Conservation (phyloP, 2,329 filamentous ascomycete genomes). For the Colletotrichum musicola region DNA sequence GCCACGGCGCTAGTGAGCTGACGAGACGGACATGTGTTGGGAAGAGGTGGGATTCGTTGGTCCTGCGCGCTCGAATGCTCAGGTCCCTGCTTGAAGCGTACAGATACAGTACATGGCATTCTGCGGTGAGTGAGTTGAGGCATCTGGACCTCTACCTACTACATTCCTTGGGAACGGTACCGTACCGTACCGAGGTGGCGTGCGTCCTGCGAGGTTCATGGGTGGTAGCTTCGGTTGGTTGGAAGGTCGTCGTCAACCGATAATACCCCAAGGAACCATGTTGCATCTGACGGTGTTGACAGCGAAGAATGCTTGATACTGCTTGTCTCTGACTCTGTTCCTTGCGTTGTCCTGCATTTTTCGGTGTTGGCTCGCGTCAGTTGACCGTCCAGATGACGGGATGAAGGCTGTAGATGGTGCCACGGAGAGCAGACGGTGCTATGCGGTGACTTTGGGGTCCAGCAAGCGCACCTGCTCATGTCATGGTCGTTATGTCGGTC, state of each 20-base stretch:
- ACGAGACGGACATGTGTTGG: constrained; percentile 10
- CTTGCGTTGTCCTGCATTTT: not conserved
- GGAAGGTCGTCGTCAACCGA: not conserved
- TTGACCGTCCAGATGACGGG: constrained; percentile 27
- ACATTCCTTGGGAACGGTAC: not conserved
- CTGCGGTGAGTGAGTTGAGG: constrained; percentile 32
- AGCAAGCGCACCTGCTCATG: constrained; percentile 29
- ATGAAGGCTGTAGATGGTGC: constrained; percentile 23
- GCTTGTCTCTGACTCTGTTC: not conserved
- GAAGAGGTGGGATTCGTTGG: constrained; percentile 15
- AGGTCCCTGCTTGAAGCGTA: constrained; percentile 28
- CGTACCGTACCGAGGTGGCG: not conserved
- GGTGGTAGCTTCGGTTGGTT: too few relatives aligned
- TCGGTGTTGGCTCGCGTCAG: constrained; percentile 5
- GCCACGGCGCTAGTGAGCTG: constrained; percentile 18
- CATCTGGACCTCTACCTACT: constrained; percentile 1
- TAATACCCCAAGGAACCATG: not conserved
- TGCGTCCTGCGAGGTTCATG: too few relatives aligned
- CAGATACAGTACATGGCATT: constrained; percentile 23
- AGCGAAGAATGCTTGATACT: not conserved
- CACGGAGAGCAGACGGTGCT: constrained; percentile 8
- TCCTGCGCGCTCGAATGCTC: constrained; percentile 16
- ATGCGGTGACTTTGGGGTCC: constrained; percentile 17
- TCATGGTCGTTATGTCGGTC: constrained; percentile 32
- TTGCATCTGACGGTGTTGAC: not conserved